phyloP scores from a whole-genome alignment of 1,284 basidiomycete species.

The Rhodofomes roseus region DNA sequence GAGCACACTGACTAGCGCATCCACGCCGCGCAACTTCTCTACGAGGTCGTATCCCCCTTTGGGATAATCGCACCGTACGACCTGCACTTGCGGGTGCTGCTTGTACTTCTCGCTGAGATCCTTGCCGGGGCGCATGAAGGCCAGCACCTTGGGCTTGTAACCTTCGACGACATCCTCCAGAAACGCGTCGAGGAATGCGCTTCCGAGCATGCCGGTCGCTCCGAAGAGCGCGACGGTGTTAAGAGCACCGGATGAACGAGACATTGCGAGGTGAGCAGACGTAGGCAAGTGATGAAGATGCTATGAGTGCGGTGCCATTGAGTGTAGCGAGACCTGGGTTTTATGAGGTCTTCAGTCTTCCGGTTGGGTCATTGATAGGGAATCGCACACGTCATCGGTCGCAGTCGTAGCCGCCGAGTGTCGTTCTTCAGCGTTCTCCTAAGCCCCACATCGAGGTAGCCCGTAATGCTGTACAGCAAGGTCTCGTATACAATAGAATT shows the following conservation, averaged over 20 bases:
- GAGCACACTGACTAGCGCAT: slow-evolving; percentile 4
- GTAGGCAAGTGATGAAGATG: neutral
- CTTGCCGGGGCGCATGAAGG: neutral
- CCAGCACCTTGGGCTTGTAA: neutral
- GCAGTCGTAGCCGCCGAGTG: no score
- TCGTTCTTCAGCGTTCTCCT: no score
- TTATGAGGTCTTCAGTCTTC: neutral
- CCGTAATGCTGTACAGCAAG: no score
- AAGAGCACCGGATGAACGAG: neutral
- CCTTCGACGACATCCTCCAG: neutral
- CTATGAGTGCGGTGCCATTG: neutral
- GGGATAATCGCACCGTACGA: slow-evolving; percentile 1
- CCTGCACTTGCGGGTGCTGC: neutral
- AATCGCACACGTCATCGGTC: neutral
- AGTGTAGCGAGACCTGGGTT: no score
- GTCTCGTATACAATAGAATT: no score
- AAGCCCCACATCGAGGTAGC: no score
- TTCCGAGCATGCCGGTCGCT: neutral
- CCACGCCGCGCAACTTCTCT: slow-evolving; percentile 1
- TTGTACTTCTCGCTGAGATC: neutral
- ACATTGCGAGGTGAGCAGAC: neutral
- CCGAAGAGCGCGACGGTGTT: neutral
- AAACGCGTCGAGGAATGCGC: neutral
- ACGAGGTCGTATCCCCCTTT: slow-evolving; percentile 3
- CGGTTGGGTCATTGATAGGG: neutral